Conservation (phyloP, 139 green algal species). For the Chlorella sp. region DNA sequence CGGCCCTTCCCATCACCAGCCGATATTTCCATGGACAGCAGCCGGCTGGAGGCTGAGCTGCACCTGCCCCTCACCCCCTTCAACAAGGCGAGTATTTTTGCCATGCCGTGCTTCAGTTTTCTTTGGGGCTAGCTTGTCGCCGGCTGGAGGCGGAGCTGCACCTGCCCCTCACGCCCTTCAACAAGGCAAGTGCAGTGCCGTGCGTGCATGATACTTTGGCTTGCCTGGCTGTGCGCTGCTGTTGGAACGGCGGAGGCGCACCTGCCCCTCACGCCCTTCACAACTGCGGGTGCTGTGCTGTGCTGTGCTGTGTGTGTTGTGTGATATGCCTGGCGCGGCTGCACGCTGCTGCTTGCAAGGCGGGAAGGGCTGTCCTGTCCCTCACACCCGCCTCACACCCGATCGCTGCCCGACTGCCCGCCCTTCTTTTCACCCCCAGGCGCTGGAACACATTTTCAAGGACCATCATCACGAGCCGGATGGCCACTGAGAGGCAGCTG, state of each 20-base stretch:
- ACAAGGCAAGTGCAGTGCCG: too few species aligned
- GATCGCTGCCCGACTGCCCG: too few species aligned
- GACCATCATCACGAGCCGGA: not conserved
- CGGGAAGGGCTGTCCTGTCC: not conserved
- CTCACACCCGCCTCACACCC: not conserved
- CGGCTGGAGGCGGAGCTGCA: constrained; percentile 25
- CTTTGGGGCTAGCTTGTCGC: too few species aligned
- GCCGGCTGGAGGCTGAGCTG: constrained; percentile 26
- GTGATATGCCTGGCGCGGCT: not conserved
- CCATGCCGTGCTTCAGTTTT: too few species aligned
- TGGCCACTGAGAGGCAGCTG: not conserved
- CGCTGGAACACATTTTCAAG: not conserved
- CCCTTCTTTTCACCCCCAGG: too few species aligned
- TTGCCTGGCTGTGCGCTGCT: not conserved
- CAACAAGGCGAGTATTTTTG: too few species aligned
- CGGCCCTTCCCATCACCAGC: not conserved
- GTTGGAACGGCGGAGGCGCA: not conserved
- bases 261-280: constrained; percentile 40
- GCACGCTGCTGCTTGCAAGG: not conserved
- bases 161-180: constrained; percentile 24
- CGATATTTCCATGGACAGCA: constrained; percentile 75
- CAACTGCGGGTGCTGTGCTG: too few species aligned
- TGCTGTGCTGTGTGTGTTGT: not conserved
- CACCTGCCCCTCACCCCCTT: constrained; percentile 33
- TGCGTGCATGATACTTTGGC: too few species aligned